Conservation (phyloP, 2,329 filamentous ascomycete genomes). For the Cytospora piceae region DNA sequence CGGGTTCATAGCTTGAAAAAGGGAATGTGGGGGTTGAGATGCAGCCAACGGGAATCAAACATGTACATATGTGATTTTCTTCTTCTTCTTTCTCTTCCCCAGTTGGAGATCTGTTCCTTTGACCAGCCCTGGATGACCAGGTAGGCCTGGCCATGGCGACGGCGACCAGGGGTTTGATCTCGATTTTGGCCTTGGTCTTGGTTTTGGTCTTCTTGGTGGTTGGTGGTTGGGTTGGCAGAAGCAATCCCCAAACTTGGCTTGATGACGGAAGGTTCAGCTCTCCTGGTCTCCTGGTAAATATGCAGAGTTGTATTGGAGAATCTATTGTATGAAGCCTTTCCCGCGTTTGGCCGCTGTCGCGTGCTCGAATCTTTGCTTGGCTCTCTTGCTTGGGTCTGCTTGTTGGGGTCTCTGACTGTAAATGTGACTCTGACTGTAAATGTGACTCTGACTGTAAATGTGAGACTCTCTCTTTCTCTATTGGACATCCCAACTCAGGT, state of each 20-base stretch:
- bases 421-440: too few species aligned
- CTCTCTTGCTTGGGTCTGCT: too few species aligned
- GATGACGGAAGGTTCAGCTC: conserved; percentile 17
- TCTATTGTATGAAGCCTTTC: conserved; percentile 1
- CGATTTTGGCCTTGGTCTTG: not conserved
- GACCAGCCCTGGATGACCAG: conserved; percentile 2
- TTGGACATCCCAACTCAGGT: not conserved
- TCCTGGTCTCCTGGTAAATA: too few species aligned
- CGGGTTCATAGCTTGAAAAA: not conserved
- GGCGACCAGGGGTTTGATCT: conserved; percentile 6
- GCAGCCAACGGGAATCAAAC: not conserved
- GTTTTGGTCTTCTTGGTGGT: conserved; percentile 7
- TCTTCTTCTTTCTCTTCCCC: too few species aligned
- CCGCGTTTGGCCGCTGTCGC: not conserved
- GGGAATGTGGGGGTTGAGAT: not conserved
- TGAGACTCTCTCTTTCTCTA: not conserved
- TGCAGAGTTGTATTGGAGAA: conserved; percentile 16
- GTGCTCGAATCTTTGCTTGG: too few species aligned
- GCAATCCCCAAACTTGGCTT: conserved; percentile 17
- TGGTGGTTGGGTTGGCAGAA: conserved; percentile 9
- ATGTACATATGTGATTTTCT: not conserved
- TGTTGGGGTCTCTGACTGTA: too few species aligned
- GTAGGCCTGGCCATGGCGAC: conserved; percentile 11
- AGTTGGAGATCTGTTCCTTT: too few species aligned
- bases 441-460: too few species aligned